Base-by-base conservation (phyloP, 352 stramenopile species). In the Phytophthora ramorum region DNA sequence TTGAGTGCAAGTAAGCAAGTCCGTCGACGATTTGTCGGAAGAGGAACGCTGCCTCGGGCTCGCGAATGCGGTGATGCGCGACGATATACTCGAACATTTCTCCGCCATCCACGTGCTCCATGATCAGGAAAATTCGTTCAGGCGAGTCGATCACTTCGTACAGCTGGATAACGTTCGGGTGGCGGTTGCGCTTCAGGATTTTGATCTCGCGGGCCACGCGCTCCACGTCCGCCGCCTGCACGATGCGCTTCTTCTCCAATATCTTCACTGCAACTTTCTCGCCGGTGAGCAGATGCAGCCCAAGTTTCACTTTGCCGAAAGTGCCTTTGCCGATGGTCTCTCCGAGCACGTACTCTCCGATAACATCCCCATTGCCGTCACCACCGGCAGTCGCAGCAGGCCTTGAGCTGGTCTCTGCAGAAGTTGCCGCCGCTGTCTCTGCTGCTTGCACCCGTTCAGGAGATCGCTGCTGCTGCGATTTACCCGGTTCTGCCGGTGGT, bases 61-160 rank as follows among this genome's bases (percentile, higher is more conserved):
- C 94, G 14, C 86, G 75, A 32, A 98, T 84, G 7, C 87, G 83
- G 40, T 95, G 82, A 52, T 96, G 84, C 7, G 85, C 67, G 24
- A 98, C 93, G 58, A 98, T 98, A 69, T 98, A 97, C 71, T 98
- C 90, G 64, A 98, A 98, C 75, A 98, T 91, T 62, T 98, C 92
- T 34, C 89, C 91, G 13, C 88, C 89, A 58, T 98, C 92, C 19
- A 91, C 75, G 73, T 93, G 89, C 61, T 98, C 95, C 90, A 98
- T 98, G 60, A 98, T 96, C 4, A 98, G 71, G 50, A 96, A 98
- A 46, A 98, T 98, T 34, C 54, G 22, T 17, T 83, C 70, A 16
- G 74, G 68, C n/a, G 90, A 92, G 22, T 93, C 91, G 85, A 71
- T 91, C 69, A 71, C 67, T 41, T 75, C 68, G 16, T 69, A 68